Evolutionary conservation across 2,329 filamentous ascomycete genomes (phyloP).

Genomic region (Trichoderma brevicompactum): DNA sequence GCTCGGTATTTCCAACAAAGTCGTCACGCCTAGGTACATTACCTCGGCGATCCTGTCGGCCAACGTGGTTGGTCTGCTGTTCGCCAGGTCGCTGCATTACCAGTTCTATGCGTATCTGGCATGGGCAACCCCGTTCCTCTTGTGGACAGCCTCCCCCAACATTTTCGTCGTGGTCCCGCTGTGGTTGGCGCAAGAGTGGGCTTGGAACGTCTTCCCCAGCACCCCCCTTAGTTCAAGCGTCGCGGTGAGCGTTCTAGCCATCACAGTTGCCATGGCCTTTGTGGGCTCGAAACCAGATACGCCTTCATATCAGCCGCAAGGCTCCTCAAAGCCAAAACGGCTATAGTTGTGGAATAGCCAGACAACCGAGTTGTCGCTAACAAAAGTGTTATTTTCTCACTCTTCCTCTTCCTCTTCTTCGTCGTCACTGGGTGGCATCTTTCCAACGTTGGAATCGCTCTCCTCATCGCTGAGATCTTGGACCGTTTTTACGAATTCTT

Average conservation of each 20-base stretch:
- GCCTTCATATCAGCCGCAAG: neutral
- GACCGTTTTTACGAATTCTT: conserved; percentile 72
- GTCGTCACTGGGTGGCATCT: conserved; percentile 81
- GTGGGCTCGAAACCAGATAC: conserved; percentile 50
- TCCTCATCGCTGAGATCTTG: conserved; percentile 70
- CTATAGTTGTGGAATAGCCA: neutral
- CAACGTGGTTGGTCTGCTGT: conserved; percentile 79
- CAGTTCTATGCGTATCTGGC: conserved; percentile 93
- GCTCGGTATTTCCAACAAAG: conserved; percentile 56
- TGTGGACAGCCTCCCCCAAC: conserved; percentile 77
- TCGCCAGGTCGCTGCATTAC: conserved; percentile 88
- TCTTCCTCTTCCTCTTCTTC: conserved; percentile 62
- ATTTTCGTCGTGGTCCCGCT: conserved; percentile 68
- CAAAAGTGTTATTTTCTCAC: conserved; percentile 18
- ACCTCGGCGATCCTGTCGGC: conserved; percentile 77
- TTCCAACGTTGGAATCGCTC: conserved; percentile 79
- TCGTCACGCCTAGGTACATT: conserved; percentile 71
- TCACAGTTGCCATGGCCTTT: conserved; percentile 68
- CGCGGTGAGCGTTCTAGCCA: conserved; percentile 72
- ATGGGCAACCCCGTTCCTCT: conserved; percentile 84
- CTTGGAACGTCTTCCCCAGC: conserved; percentile 94
- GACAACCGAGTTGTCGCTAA: neutral
- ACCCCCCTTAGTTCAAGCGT: conserved; percentile 57
- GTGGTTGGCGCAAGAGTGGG: conserved; percentile 85
- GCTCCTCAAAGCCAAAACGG: conserved; percentile 4